Evolutionary conservation across 192 early-diverging fungal genomes (phyloP).

Genomic region (Coemansia javaensis): DNA sequence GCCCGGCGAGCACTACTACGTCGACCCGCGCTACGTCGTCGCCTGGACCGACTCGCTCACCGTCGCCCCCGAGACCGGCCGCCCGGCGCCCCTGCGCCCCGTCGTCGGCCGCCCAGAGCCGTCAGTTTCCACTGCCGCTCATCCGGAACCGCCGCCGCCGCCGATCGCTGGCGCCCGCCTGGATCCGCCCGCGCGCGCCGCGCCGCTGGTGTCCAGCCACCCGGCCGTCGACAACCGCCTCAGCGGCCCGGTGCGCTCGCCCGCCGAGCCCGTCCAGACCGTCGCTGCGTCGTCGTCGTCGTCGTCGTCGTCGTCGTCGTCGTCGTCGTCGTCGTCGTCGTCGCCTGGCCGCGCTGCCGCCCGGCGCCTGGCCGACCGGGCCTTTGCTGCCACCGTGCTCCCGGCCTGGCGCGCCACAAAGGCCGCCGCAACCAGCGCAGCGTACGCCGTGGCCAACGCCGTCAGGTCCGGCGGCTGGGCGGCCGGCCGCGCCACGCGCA

Average conservation of each 20-base stretch:
- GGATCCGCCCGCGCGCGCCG: neutral
- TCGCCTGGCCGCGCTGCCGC: too few relatives aligned
- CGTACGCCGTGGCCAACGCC: conserved; percentile 17
- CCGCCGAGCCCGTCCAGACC: conserved; percentile 23
- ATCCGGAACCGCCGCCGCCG: too few relatives aligned
- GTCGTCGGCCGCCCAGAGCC: too few relatives aligned
- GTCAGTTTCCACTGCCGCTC: too few relatives aligned
- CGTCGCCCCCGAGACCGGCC: conserved; percentile 20
- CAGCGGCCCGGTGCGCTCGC: conserved; percentile 20
- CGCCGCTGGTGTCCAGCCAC: conserved; percentile 22
- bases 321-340: too few relatives aligned
- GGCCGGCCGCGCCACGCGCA: conserved; percentile 19
- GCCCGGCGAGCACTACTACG: conserved; percentile 66
- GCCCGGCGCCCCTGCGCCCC: conserved; percentile 9
- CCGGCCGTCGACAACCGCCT: conserved; percentile 24
- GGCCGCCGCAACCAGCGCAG: neutral
- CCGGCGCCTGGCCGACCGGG: neutral
- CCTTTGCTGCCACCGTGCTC: conserved; percentile 1
- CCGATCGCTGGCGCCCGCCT: too few relatives aligned
- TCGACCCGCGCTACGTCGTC: conserved; percentile 60
- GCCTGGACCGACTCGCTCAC: conserved; percentile 32
- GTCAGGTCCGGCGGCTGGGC: conserved; percentile 24
- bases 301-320: too few relatives aligned
- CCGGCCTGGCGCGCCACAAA: conserved; percentile 13
- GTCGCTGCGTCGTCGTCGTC: neutral